Evolutionary conservation across 2,329 filamentous ascomycete genomes (phyloP), one percentile per base, ranked within the genome.

Genomic region (Microdochium nivale): DNA sequence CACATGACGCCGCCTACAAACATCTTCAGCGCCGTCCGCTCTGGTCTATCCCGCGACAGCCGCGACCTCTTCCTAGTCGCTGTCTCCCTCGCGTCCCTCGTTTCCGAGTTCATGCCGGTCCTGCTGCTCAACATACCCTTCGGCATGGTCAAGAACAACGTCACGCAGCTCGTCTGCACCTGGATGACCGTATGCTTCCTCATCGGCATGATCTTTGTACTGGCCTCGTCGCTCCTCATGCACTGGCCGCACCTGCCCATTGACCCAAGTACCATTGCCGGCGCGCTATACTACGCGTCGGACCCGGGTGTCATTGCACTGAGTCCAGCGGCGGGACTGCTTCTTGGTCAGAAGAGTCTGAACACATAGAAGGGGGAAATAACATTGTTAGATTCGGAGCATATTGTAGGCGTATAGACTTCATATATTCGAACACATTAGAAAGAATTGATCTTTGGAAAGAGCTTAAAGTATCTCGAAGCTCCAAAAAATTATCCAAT

Each of bases 81-180:
- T 10, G 64, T 69, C 11, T 67, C 68, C 2, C 51, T 70, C 10
- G 66, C 70, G 54, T 65, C 69, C 11, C 64, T 74, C n/a, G 61
- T 75, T 3, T 67, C 72, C 23, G 73, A 77, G 49, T 73, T 75
- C 52, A 66, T 77, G 37, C 73, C 73, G 1, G 67, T 75, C 25
- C 63, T 74, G 2, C 66, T 77, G 4, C 64, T 70, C 55, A 77
- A 76, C 55, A 65, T 77, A 8, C 73, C 73, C 2, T 76, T 71
- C 60, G 69, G 64, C 35, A 62, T 72, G 1, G 69, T 68, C 0
- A 70, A 74, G 49, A 73, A 71, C 2, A 59, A 60, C 40, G 55
- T 57, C 3, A 66, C 71, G 0, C 70, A 73, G 43, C 61, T 63
- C 2, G 62, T 68, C 16, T 75, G 70, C 54, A 65, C 69, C 2